Conservation (phyloP, 2,329 filamentous ascomycete species). For the Cladosporium sp. region DNA sequence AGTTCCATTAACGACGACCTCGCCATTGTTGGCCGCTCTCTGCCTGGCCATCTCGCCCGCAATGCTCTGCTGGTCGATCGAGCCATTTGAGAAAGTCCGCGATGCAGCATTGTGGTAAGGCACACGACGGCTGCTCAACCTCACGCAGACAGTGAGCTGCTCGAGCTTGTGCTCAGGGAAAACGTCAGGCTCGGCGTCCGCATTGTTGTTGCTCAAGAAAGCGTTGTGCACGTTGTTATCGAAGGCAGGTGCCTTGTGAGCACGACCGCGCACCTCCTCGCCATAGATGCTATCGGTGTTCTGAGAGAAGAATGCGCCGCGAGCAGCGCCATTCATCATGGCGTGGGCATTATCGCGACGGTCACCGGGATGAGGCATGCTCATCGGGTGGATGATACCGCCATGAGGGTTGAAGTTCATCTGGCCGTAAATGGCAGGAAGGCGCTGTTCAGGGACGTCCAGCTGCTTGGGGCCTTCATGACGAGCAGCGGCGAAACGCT, state of each 20-base stretch:
- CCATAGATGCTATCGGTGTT: slow-evolving; percentile 18
- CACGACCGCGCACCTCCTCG: slow-evolving; percentile 24
- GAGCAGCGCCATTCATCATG: slow-evolving; percentile 22
- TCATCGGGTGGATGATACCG: neutral
- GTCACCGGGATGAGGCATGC: neutral
- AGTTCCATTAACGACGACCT: slow-evolving; percentile 23
- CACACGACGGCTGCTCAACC: slow-evolving; percentile 23
- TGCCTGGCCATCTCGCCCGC: slow-evolving; percentile 42
- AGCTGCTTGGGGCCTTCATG: slow-evolving; percentile 59
- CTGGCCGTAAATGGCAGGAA: neutral
- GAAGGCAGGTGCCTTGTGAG: slow-evolving; percentile 25
- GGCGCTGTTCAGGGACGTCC: slow-evolving; percentile 31
- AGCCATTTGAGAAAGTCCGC: slow-evolving; percentile 51
- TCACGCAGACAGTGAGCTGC: slow-evolving; percentile 48
- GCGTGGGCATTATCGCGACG: slow-evolving; percentile 13
- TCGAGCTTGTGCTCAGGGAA: slow-evolving; percentile 50
- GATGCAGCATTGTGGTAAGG: slow-evolving; percentile 37
- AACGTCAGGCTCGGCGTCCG: slow-evolving; percentile 33
- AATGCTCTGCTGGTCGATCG: slow-evolving; percentile 48
- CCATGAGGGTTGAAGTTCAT: neutral
- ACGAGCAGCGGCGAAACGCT: slow-evolving; percentile 67
- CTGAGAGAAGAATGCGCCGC: slow-evolving; percentile 19
- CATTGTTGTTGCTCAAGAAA: slow-evolving; percentile 14
- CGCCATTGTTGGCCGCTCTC: slow-evolving; percentile 32
- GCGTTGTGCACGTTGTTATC: slow-evolving; percentile 20